Conservation (phyloP, 441 rosid genomes). For the Corymbia calophylla region DNA sequence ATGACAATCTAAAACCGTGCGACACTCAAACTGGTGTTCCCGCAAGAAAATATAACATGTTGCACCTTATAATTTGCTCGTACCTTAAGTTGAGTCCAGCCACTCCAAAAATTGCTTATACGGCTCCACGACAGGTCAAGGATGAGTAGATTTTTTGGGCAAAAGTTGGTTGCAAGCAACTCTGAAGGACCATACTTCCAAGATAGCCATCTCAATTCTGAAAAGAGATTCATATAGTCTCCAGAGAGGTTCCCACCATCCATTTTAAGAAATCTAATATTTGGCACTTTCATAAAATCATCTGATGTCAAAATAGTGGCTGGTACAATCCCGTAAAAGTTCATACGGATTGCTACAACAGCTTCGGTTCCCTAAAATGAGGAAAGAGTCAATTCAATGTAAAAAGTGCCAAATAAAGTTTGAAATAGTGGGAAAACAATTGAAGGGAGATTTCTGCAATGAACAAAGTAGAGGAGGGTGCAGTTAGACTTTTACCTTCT, state of each 20-base stretch:
- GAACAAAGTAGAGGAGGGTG: neutral
- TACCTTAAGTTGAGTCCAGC: neutral
- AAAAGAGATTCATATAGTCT: neutral
- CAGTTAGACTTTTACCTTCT: neutral
- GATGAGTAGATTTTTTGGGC: neutral
- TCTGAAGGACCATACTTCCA: neutral
- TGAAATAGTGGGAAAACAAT: too few species aligned
- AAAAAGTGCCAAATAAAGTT: neutral
- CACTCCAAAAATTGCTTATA: rapidly evolving
- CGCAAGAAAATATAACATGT: neutral
- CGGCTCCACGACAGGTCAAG: neutral
- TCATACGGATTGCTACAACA: neutral
- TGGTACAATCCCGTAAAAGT: neutral
- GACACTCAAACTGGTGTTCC: neutral
- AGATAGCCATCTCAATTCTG: neutral
- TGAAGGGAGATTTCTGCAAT: neutral
- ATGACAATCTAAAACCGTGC: neutral
- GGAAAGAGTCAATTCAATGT: neutral
- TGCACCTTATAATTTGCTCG: neutral
- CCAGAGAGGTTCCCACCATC: neutral
- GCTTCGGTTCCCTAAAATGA: neutral
- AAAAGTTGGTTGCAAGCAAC: neutral
- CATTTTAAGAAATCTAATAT: neutral
- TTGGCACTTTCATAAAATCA: neutral
- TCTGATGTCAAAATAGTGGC: neutral